phyloP scores from a whole-genome alignment of 2,329 filamentous ascomycete species.

The Neurospora sp. region DNA sequence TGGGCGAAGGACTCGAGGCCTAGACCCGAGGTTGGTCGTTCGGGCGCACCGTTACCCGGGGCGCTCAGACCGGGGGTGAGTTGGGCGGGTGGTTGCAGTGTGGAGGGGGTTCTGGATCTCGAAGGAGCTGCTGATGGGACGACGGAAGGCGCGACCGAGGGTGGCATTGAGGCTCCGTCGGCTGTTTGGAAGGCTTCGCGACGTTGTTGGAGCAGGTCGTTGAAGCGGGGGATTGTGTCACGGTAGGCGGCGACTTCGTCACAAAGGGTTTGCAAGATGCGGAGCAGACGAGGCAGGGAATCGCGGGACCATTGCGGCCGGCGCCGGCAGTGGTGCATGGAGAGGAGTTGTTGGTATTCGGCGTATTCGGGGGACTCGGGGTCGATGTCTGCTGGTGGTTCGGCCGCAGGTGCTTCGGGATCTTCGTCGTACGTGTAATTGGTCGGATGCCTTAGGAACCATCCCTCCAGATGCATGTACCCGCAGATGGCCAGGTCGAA shows the following conservation, averaged over 20 bases:
- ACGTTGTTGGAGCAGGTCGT: conserved; percentile 58
- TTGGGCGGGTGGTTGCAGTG: conserved; percentile 40
- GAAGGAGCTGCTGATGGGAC: conserved; percentile 36
- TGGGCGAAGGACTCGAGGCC: conserved; percentile 53
- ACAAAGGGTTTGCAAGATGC: conserved; percentile 48
- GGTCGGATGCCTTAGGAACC: conserved; percentile 69
- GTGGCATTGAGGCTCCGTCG: conserved; percentile 31
- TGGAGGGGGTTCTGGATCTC: conserved; percentile 53
- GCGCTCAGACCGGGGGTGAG: conserved; percentile 20
- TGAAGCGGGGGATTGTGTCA: conserved; percentile 58
- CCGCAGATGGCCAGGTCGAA: conserved; percentile 77
- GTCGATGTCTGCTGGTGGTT: conserved; percentile 25
- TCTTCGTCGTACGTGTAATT: conserved; percentile 47
- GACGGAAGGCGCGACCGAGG: conserved; percentile 19
- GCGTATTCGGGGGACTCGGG: conserved; percentile 29
- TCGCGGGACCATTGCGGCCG: conserved; percentile 43
- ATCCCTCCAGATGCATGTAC: conserved; percentile 78
- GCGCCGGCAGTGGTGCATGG: conserved; percentile 41
- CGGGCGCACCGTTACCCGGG: conserved; percentile 33
- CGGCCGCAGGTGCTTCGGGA: conserved; percentile 29
- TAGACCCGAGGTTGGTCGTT: conserved; percentile 31
- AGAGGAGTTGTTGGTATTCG: conserved; percentile 35
- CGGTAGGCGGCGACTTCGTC: conserved; percentile 55
- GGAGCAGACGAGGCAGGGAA: conserved; percentile 44
- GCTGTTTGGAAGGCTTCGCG: conserved; percentile 56